Evolutionary conservation across 1,139 yeast genomes (phyloP).

Genomic region (Geotrichum candidum): DNA sequence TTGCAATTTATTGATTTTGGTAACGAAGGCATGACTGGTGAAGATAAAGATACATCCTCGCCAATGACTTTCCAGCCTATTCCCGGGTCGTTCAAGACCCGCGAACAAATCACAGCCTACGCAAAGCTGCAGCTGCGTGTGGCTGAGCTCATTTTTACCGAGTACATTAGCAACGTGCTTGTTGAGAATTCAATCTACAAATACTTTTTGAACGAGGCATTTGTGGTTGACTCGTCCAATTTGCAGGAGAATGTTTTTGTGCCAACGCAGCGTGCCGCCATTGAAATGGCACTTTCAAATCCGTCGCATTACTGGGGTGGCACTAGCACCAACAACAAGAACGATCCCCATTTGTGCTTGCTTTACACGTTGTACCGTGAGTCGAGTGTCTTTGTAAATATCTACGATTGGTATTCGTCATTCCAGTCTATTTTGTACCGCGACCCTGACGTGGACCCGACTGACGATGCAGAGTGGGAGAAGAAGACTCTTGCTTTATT

Average conservation of each 20-base stretch:
- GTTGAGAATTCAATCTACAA: constrained; percentile 13
- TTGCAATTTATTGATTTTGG: background rate
- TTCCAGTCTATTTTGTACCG: constrained; percentile 47
- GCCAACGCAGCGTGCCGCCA: constrained; percentile 38
- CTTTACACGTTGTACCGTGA: constrained; percentile 71
- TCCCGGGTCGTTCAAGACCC: background rate
- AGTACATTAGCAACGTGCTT: background rate
- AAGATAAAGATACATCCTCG: background rate
- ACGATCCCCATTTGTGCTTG: constrained; percentile 51
- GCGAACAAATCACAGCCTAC: constrained; percentile 3
- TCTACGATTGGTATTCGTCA: constrained; percentile 70
- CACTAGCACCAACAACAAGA: constrained; percentile 4
- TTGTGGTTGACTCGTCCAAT: constrained; percentile 25
- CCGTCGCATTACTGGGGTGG: constrained; percentile 33
- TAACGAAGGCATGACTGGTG: constrained; percentile 1
- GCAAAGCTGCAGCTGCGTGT: constrained; percentile 2
- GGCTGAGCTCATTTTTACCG: constrained; percentile 2
- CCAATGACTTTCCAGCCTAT: background rate
- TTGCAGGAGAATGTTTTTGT: constrained; percentile 35
- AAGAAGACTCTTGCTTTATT: constrained; percentile 49
- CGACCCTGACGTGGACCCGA: constrained; percentile 27
- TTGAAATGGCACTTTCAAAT: constrained; percentile 36
- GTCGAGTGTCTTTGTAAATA: constrained; percentile 67
- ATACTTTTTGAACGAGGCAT: constrained; percentile 24
- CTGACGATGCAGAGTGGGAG: constrained; percentile 40